Percentiles rank a stretch among this genome's conserved stretches.
Conservation (phyloP, 208 protist genomes). For the Entamoeba histolytica region DNA sequence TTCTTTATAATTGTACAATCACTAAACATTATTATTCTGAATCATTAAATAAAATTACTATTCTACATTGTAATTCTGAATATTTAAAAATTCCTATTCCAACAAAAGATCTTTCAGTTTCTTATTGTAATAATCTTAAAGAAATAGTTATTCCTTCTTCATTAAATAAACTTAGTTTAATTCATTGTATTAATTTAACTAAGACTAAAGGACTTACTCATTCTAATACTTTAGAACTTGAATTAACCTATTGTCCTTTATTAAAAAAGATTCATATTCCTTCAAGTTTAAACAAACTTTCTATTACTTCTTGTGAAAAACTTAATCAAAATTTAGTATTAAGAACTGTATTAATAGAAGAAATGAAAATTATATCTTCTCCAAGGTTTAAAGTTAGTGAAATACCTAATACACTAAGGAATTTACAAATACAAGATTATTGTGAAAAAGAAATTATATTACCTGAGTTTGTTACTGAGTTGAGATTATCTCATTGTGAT, state of each 20-base stretch:
- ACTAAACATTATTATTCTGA: not conserved
- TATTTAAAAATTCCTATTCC: not conserved
- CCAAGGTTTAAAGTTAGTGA: not conserved
- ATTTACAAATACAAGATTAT: not conserved
- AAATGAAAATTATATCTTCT: not conserved
- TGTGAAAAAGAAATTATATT: not conserved
- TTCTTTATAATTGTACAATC: not conserved
- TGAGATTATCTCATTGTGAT: not conserved
- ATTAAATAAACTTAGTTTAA: not conserved
- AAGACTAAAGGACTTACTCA: not conserved
- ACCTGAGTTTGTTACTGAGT: not conserved
- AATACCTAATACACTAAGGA: not conserved
- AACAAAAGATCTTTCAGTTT: not conserved
- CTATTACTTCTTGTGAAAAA: not conserved
- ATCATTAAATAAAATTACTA: not conserved
- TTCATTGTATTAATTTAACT: not conserved
- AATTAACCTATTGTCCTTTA: not conserved
- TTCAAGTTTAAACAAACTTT: not conserved
- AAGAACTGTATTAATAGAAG: not conserved
- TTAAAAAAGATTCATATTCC: not conserved
- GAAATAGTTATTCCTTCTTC: not conserved
- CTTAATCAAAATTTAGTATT: not conserved
- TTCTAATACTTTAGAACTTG: not conserved
- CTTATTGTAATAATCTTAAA: not conserved
- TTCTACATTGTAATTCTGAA: not conserved